These are phyloP conservation scores for Flaveria trinervia DNA, from an alignment of 129 eudicot species.

Conservation along the genomic window DNA sequence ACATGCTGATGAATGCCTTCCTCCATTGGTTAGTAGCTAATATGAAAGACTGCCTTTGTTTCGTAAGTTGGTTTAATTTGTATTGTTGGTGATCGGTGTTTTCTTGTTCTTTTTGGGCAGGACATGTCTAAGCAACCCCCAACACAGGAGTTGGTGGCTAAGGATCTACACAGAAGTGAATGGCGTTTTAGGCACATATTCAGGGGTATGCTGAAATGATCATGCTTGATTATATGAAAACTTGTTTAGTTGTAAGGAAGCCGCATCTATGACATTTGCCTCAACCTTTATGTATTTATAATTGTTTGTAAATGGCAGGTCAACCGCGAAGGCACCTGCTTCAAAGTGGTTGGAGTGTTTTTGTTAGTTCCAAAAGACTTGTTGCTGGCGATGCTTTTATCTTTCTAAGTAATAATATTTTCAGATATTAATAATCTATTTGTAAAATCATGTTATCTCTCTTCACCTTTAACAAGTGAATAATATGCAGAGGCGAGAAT, in stretches of 20 bases:
- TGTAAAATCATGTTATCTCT: background rate
- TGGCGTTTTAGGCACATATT: conserved; percentile 97
- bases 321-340: conserved; percentile 11
- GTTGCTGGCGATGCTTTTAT: conserved; percentile 19
- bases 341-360: conserved; percentile 16
- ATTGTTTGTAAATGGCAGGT: background rate
- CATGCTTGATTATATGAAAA: background rate
- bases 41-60: background rate
- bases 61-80: background rate
- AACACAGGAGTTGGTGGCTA: conserved; percentile 91
- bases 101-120: background rate
- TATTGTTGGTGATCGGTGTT: background rate
- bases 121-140: conserved; percentile 97
- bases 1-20: conserved; percentile 13
- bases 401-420: conserved; percentile 4
- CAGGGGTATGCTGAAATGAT: conserved; percentile 55
- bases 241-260: conserved; percentile 10
- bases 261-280: background rate
- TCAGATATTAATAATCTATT: background rate
- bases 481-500: conserved; percentile 13
- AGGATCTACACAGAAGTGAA: conserved; percentile 86
- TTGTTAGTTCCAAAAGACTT: conserved; percentile 13
- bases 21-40: conserved; percentile 3
- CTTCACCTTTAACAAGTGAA: background rate
- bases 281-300: background rate